Percentiles rank a stretch among this genome's conserved stretches.
Evolutionary conservation across 2,329 filamentous ascomycete genomes (phyloP).

Genomic region (Tolypocladium album): DNA sequence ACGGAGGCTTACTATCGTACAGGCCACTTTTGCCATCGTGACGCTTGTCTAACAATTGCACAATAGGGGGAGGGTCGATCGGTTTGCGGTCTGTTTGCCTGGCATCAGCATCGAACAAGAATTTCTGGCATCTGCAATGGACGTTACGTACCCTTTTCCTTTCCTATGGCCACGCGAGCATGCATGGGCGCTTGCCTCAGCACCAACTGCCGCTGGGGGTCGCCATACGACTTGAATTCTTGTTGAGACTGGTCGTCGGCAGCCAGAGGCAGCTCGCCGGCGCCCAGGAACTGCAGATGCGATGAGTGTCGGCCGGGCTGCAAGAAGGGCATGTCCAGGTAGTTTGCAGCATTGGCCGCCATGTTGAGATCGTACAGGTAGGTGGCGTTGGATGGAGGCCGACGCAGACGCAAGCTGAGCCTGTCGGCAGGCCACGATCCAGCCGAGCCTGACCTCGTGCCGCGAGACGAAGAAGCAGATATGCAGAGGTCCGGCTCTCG

Average conservation of each 20-base stretch:
- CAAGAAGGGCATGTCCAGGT: conserved; percentile 7
- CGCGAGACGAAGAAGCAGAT: not conserved
- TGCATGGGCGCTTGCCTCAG: conserved; percentile 21
- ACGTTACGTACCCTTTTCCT: conserved; percentile 56
- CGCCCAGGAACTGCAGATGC: conserved; percentile 5
- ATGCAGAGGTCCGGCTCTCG: not conserved
- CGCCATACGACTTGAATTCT: conserved; percentile 8
- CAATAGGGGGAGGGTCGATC: conserved; percentile 76
- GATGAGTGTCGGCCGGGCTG: conserved; percentile 3
- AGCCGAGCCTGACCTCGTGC: not conserved
- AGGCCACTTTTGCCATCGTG: conserved; percentile 9
- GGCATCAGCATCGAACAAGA: not conserved
- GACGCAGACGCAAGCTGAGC: not conserved
- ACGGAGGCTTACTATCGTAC: conserved; percentile 11
- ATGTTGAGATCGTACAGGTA: not conserved
- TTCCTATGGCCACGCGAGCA: conserved; percentile 58
- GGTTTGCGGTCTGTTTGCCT: conserved; percentile 60
- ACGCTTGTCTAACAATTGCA: conserved; percentile 45
- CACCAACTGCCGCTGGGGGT: conserved; percentile 9
- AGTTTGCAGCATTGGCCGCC: conserved; percentile 4
- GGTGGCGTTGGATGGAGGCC: not conserved
- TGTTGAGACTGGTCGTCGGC: conserved; percentile 3
- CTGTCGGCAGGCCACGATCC: not conserved
- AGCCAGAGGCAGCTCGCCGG: conserved; percentile 6
- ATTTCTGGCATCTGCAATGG: not conserved